Evolutionary conservation across 23 red algal species (phyloP).

Genomic region (Porphyridium purpureum): DNA sequence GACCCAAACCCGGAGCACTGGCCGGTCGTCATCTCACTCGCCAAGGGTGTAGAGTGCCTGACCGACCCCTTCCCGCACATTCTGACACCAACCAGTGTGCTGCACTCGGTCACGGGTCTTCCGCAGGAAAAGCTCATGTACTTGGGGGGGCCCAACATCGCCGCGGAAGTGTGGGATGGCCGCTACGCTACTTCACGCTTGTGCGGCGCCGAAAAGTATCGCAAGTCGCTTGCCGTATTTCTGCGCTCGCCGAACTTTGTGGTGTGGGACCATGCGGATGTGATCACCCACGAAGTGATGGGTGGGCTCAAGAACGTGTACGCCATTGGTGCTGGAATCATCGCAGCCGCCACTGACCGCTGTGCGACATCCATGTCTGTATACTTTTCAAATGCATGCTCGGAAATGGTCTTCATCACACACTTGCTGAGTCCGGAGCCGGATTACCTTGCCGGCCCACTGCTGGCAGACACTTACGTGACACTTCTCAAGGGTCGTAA

Average conservation of each 20-base stretch:
- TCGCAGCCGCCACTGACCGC: background rate
- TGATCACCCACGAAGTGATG: background rate
- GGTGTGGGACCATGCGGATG: background rate
- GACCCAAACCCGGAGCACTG: too few species aligned
- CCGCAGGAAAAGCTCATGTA: background rate
- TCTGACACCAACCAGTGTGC: background rate
- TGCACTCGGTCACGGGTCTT: background rate
- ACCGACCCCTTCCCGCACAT: background rate
- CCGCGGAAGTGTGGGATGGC: background rate
- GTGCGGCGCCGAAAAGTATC: background rate
- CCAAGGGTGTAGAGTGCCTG: background rate
- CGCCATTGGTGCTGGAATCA: slow-evolving; percentile 1
- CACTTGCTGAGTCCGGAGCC: background rate
- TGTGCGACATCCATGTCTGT: background rate
- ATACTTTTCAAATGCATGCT: background rate
- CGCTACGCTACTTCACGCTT: background rate
- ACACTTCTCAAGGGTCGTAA: background rate
- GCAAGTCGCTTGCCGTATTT: background rate
- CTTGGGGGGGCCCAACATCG: slow-evolving; percentile 1
- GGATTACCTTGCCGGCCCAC: background rate
- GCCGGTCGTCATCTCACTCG: background rate
- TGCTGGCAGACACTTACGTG: background rate
- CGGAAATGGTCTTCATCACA: slow-evolving; percentile 1
- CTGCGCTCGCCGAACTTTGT: background rate
- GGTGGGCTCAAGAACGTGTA: background rate